Evolutionary conservation across 768 basidiomycete species (phyloP), one percentile per base, ranked within the genome.

Genomic region (Leccinum boreale): DNA sequence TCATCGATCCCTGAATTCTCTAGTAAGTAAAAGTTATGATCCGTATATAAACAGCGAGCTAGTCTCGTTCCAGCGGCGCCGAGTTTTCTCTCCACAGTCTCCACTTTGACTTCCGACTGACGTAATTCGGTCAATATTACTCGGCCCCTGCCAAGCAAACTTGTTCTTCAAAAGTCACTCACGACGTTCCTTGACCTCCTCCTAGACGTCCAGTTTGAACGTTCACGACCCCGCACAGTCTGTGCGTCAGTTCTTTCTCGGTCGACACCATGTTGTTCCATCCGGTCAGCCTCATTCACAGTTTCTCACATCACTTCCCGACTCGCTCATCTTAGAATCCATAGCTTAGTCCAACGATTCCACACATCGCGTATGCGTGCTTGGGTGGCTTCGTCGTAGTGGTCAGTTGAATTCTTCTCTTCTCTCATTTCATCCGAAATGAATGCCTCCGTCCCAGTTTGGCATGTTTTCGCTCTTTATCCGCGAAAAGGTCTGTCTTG

Each of bases 381-480:
- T 77, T 93, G 12, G 90, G 91, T 19, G 89, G 84, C 24, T 94
- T 94, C 69, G 82, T 92, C 53, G 91, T 92, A 44, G 62, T 94
- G 58, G 85, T 86, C 59, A 66, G 85, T 76, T 10, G 42, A 42
- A 58, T 9, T 19, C 17, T 39, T 17, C 17, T 5, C 54, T 11
- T 42, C 42, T 48, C 45, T 49, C 51, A 31, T 35, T 56, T 12
- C 11, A 3, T 24, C n/a, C 23, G 31, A 55, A 45, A 21, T 56
- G 45, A 61, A 29, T 51, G 2, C 26, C 1, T 1, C 48, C 44
- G 9, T 45, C 48, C 1, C 24, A 94, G 90, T 97, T 96, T 73
- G 92, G 92, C 72, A 94, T 96, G 92, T 92, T 95, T 75, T 94
- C 92, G 3, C 80, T 95, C 6, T 84, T 98, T 63, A 81, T 98